Evolutionary conservation across 1,284 basidiomycete species (phyloP), one percentile per base, ranked within the genome.

Genomic region (Rhodotorula sp.): DNA sequence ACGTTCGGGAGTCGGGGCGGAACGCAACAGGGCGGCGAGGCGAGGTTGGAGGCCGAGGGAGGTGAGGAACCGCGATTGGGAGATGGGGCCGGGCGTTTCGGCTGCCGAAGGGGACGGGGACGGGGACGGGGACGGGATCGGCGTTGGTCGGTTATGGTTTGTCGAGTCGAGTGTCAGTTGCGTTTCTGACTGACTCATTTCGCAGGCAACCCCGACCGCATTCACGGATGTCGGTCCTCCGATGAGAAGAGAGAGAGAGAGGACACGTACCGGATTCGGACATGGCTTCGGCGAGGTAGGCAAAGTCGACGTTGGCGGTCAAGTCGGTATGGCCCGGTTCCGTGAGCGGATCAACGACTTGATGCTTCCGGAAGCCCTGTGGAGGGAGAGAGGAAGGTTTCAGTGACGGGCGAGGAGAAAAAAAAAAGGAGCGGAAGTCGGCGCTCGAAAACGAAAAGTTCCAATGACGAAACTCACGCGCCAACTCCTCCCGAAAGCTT

Each of bases 261-360:
- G n/a, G 26, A 16, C 1, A 79, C 86, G 43, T 74, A 90, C 90
- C 89, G 5, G 87, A 81, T 67, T 87, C 87, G 1, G 81, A 80
- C 71, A 95, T 83, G 0, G 92, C 89, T 81, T 95, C 92, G 76
- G 86, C 86, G 56, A 99, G 85, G 80, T 92, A 92, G 0, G 88
- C 86, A 82, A 99, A 99, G 82, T 99, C 94, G 64, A 99, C 96
- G 79, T 99, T 97, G 47, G 91, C 90, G 0, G 97, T 99, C 62
- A 99, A 83, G 81, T 99, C 97, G 59, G 91, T 91, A 60, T 90
- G 85, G 18, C 97, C 96, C 0, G 96, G 95, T 16, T 86, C 83
- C 67, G 90, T 85, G 79, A 99, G 95, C 0, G 92, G 86, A 79
- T 95, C 91, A 0, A 93, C 91, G 29, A 94, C 87, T 73, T 90